phyloP scores from a whole-genome alignment of 2,329 filamentous ascomycete genomes.

The Thermochaetoides dissita region DNA sequence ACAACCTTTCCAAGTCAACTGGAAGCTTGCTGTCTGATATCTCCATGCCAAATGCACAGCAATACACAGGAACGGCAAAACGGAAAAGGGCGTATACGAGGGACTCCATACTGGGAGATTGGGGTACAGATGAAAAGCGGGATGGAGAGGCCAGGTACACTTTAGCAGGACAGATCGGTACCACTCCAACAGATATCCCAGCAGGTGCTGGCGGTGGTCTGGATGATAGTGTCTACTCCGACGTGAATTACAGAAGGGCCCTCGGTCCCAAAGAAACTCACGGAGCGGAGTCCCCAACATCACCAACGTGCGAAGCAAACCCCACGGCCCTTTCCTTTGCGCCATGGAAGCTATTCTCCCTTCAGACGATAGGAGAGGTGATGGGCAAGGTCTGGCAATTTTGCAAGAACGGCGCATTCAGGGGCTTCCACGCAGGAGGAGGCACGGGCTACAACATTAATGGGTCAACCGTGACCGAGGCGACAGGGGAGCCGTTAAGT shows the following conservation, averaged over 20 bases:
- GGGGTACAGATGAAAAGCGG: slow-evolving; percentile 15
- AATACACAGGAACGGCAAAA: slow-evolving; percentile 24
- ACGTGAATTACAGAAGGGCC: slow-evolving; percentile 39
- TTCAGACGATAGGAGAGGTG: slow-evolving; percentile 50
- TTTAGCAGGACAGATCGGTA: slow-evolving; percentile 38
- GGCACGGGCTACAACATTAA: slow-evolving; percentile 55
- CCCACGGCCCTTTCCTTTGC: slow-evolving; percentile 10
- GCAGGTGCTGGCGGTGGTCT: slow-evolving; percentile 22
- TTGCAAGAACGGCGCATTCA: slow-evolving; percentile 60
- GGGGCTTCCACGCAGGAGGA: slow-evolving; percentile 75
- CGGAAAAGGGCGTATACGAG: slow-evolving; percentile 35
- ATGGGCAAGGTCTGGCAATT: slow-evolving; percentile 76
- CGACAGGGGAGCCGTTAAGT: slow-evolving; percentile 13
- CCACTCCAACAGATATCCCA: slow-evolving; percentile 26
- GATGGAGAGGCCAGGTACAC: slow-evolving; percentile 26
- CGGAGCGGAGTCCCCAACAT: slow-evolving; percentile 23
- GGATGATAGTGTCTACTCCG: slow-evolving; percentile 43
- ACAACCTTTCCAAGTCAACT: slow-evolving; percentile 23
- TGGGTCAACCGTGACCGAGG: slow-evolving; percentile 14
- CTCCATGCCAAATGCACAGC: slow-evolving; percentile 17
- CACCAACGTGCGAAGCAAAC: slow-evolving; percentile 14
- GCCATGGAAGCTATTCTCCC: slow-evolving; percentile 42
- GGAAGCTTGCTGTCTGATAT: slow-evolving; percentile 26
- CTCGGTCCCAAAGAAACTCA: slow-evolving; percentile 33
- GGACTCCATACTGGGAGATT: slow-evolving; percentile 23